A percentile compares a stretch with the other conserved stretches of the same genome.
Conservation (phyloP, 1,284 basidiomycete species). For the Heterobasidion irregulare region DNA sequence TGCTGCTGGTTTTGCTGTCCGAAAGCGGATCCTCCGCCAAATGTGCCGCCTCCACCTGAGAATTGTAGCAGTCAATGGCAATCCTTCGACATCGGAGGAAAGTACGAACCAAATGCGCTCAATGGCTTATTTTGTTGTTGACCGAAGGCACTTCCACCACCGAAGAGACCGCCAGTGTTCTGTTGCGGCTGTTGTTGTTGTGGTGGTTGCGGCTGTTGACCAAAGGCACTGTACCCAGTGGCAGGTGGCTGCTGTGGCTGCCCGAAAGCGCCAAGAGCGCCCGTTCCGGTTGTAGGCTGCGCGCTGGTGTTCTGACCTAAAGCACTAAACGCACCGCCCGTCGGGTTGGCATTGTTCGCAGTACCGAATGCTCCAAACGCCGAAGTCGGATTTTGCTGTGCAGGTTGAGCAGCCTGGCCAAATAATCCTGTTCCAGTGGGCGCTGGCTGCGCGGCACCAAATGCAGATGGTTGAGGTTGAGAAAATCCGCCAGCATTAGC, state of each 20-base stretch:
- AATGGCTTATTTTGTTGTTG: neutral
- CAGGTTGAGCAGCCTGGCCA: conserved; percentile 18
- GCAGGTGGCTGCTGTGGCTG: conserved; percentile 21
- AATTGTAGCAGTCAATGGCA: conserved; percentile 10
- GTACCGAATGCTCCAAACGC: conserved; percentile 20
- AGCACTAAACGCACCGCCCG: conserved; percentile 33
- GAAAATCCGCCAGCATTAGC: conserved; percentile 35
- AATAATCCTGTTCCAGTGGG: conserved; percentile 16
- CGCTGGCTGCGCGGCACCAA: conserved; percentile 27
- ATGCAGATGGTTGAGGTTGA: conserved; percentile 33
- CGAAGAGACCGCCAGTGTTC: conserved; percentile 14
- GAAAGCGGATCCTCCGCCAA: conserved; percentile 29
- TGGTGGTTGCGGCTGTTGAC: conserved; percentile 22
- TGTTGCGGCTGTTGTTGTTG: conserved; percentile 14
- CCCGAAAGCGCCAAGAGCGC: conserved; percentile 25
- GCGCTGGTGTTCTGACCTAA: conserved; percentile 25
- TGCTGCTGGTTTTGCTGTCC: conserved; percentile 35
- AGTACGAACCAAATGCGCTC: conserved; percentile 18
- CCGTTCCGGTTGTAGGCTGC: conserved; percentile 7
- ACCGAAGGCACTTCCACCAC: conserved; percentile 17
- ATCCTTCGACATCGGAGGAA: conserved; percentile 14
- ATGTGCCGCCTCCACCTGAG: conserved; percentile 19
- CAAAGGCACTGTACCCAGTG: conserved; percentile 29
- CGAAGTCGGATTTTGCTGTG: conserved; percentile 18
- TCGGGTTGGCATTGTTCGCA: conserved; percentile 15